These are phyloP conservation scores for Pleurotus cornucopiae DNA, from an alignment of 768 basidiomycete species.

Conservation along the genomic window DNA sequence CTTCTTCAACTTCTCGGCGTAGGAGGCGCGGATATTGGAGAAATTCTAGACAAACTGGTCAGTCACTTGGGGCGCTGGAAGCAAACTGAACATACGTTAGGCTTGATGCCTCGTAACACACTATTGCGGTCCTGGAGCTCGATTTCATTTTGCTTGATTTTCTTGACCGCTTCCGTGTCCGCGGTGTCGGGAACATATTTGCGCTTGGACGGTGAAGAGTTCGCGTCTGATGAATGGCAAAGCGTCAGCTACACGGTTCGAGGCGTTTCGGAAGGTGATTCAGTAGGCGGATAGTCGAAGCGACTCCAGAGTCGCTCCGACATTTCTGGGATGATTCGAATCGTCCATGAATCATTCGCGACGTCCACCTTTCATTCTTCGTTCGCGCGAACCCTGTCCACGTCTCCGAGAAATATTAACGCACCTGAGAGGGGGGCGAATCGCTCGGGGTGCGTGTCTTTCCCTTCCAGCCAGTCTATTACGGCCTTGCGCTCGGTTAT, in stretches of 20 bases:
- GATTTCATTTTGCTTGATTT: slow-evolving; percentile 71
- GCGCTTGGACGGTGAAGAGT: slow-evolving; percentile 58
- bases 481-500: slow-evolving; percentile 85
- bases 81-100: slow-evolving; percentile 57
- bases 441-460: slow-evolving; percentile 41
- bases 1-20: slow-evolving; percentile 76
- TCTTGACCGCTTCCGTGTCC: slow-evolving; percentile 85
- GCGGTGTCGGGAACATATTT: slow-evolving; percentile 74
- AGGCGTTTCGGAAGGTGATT: too few species aligned
- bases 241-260: too few species aligned
- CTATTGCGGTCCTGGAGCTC: slow-evolving; percentile 80
- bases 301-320: too few species aligned
- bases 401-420: slow-evolving; percentile 1
- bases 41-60: slow-evolving; percentile 64
- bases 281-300: too few species aligned
- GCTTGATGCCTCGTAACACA: slow-evolving; percentile 78
- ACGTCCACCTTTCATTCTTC: too few species aligned
- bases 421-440: slow-evolving; percentile 43
- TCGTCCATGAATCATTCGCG: too few species aligned
- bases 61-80: not conserved
- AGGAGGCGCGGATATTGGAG: slow-evolving; percentile 56
- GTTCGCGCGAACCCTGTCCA: too few species aligned
- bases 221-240: slow-evolving; percentile 22
- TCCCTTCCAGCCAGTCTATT: slow-evolving; percentile 81
- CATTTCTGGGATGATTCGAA: too few species aligned